Percentiles rank a stretch among this genome's conserved stretches.
Conservation (phyloP, 441 rosid genomes). For the Jatropha podagrica region DNA sequence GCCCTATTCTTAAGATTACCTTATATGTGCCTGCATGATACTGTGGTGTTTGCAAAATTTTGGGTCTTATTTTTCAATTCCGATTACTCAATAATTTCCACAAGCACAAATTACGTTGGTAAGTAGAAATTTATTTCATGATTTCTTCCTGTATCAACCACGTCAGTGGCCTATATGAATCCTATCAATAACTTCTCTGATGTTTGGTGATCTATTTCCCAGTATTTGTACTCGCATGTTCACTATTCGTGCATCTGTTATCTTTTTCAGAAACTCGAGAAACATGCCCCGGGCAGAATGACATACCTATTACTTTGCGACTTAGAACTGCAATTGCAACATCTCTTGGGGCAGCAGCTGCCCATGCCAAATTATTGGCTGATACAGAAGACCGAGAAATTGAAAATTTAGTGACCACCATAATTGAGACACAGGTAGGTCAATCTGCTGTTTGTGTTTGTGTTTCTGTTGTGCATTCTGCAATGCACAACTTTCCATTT, state of each 20-base stretch:
- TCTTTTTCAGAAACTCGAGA: slow-evolving; percentile 41
- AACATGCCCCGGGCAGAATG: slow-evolving; percentile 27
- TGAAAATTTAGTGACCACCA: slow-evolving; percentile 53
- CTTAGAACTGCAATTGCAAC: slow-evolving; percentile 79
- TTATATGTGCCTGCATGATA: neutral
- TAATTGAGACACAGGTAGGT: slow-evolving; percentile 75
- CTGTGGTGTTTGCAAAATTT: neutral
- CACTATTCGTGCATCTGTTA: neutral
- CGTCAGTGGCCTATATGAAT: neutral
- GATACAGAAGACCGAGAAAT: slow-evolving; percentile 80
- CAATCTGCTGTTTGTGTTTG: neutral
- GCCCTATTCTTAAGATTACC: neutral
- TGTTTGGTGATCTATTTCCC: neutral
- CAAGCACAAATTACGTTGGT: too few relatives aligned
- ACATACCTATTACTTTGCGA: slow-evolving; percentile 60
- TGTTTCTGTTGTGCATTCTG: slow-evolving; percentile 13
- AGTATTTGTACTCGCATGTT: neutral
- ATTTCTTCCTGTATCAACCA: neutral
- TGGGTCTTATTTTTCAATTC: neutral
- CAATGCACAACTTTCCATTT: slow-evolving; percentile 6
- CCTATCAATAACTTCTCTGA: neutral
- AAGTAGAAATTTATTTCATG: too few relatives aligned
- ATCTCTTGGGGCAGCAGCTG: slow-evolving; percentile 79
- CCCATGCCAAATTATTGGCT: slow-evolving; percentile 77
- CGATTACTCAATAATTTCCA: too few relatives aligned